Percentiles rank a stretch among this genome's conserved stretches.
phyloP scores from a whole-genome alignment of 2,329 filamentous ascomycete genomes.

The Parastagonospora nodorum region DNA sequence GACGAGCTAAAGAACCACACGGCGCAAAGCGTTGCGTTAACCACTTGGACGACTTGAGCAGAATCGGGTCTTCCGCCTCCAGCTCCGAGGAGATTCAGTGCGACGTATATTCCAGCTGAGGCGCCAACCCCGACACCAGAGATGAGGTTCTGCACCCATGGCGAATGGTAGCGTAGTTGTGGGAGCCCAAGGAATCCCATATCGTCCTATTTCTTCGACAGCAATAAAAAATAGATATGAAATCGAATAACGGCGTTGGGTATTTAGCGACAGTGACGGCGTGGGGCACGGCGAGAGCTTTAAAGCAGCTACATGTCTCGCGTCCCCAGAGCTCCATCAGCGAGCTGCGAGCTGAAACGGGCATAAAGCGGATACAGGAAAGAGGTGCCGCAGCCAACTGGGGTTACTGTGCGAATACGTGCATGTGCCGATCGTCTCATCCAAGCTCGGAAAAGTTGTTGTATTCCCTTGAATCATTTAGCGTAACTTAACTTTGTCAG shows the following conservation, averaged over 20 bases:
- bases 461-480: background rate
- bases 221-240: background rate
- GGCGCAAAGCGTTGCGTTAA: conserved; percentile 39
- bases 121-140: conserved; percentile 35
- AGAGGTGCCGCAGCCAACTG: conserved; percentile 1
- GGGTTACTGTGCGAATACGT: conserved; percentile 5
- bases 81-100: conserved; percentile 37
- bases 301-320: background rate
- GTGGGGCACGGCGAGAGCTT: conserved; percentile 1
- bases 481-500: conserved; percentile 2
- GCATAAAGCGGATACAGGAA: conserved; percentile 1
- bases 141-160: conserved; percentile 40
- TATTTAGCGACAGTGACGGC: background rate
- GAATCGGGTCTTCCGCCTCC: conserved; percentile 35
- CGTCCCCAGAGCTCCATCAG: background rate
- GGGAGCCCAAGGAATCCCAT: conserved; percentile 32
- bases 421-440: background rate
- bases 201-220: background rate
- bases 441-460: conserved; percentile 3
- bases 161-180: conserved; percentile 34
- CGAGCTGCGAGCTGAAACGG: background rate
- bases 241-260: background rate
- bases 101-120: conserved; percentile 38
- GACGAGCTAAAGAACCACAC: conserved; percentile 42
- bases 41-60: conserved; percentile 39